Conservation (phyloP, 1,284 basidiomycete species). For the Macrocybe sp. region DNA sequence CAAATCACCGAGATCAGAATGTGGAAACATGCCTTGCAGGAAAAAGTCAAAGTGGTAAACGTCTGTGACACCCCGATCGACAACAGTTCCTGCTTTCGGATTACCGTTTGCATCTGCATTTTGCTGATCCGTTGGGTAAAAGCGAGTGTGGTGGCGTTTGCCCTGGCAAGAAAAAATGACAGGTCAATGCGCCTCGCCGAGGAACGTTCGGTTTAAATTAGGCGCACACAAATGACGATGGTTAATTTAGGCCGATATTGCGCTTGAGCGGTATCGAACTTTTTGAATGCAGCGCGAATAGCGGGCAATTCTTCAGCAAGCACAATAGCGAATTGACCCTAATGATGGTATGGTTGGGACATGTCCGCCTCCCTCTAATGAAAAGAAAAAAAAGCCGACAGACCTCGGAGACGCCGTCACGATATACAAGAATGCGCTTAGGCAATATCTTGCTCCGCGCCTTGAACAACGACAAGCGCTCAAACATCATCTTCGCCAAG, state of each 20-base stretch:
- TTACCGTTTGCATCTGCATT: conserved; percentile 62
- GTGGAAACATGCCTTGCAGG: conserved; percentile 42
- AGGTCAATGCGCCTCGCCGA: too few relatives aligned
- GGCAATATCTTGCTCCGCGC: conserved; percentile 46
- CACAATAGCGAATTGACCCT: conserved; percentile 74
- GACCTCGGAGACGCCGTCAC: conserved; percentile 76
- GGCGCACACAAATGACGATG: conserved; percentile 62
- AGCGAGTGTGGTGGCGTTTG: conserved; percentile 81
- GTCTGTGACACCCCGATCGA: conserved; percentile 64
- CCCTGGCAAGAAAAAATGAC: conserved; percentile 24
- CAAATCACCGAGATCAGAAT: neutral
- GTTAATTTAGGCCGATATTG: conserved; percentile 65
- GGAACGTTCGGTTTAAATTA: neutral
- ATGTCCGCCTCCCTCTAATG: neutral
- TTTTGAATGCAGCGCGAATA: conserved; percentile 55
- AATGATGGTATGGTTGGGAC: neutral
- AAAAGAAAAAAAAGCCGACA: conserved; percentile 1
- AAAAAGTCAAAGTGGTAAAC: conserved; percentile 78
- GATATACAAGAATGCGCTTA: conserved; percentile 64
- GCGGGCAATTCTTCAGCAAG: conserved; percentile 59
- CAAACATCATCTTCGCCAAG: conserved; percentile 63
- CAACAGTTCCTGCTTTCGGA: conserved; percentile 69
- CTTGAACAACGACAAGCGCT: conserved; percentile 53
- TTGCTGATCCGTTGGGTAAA: conserved; percentile 59
- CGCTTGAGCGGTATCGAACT: conserved; percentile 39